These are phyloP conservation scores for Polyporus arcularius DNA, from an alignment of 768 basidiomycete genomes.

Conservation along the genomic window DNA sequence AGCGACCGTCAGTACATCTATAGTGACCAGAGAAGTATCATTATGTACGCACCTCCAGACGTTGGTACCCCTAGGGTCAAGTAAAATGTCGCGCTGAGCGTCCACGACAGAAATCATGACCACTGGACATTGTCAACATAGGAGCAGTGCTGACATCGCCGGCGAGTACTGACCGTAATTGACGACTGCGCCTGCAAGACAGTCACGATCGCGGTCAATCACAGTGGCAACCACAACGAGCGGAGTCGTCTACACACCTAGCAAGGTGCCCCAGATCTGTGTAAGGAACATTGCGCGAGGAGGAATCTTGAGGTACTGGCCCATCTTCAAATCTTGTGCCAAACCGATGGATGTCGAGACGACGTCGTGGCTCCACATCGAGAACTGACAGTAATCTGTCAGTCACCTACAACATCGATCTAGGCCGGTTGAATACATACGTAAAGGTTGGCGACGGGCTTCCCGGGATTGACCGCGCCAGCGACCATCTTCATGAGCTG, in stretches of 20 bases:
- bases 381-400: slow-evolving; percentile 42
- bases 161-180: slow-evolving; percentile 34
- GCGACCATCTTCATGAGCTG: slow-evolving; percentile 69
- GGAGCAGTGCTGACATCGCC: not conserved
- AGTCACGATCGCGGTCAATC: too few species aligned
- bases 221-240: too few species aligned
- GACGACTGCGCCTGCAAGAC: slow-evolving; percentile 20
- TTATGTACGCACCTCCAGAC: slow-evolving; percentile 43
- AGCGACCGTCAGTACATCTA: not conserved
- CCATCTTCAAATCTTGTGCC: slow-evolving; percentile 60
- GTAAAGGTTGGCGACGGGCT: slow-evolving; percentile 70
- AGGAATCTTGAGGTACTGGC: slow-evolving; percentile 62
- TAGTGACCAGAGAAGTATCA: not conserved
- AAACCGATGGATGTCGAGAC: slow-evolving; percentile 54
- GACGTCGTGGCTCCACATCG: slow-evolving; percentile 69
- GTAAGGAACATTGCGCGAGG: slow-evolving; percentile 66
- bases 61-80: slow-evolving; percentile 55
- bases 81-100: slow-evolving; percentile 53
- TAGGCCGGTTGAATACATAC: slow-evolving; percentile 29
- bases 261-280: slow-evolving; percentile 65
- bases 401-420: not conserved
- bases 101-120: slow-evolving; percentile 61
- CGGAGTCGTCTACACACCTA: slow-evolving; percentile 34
- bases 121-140: slow-evolving; percentile 36
- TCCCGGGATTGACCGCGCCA: slow-evolving; percentile 59